phyloP scores from a whole-genome alignment of 2,329 filamentous ascomycete species.

The Claviceps sp. region DNA sequence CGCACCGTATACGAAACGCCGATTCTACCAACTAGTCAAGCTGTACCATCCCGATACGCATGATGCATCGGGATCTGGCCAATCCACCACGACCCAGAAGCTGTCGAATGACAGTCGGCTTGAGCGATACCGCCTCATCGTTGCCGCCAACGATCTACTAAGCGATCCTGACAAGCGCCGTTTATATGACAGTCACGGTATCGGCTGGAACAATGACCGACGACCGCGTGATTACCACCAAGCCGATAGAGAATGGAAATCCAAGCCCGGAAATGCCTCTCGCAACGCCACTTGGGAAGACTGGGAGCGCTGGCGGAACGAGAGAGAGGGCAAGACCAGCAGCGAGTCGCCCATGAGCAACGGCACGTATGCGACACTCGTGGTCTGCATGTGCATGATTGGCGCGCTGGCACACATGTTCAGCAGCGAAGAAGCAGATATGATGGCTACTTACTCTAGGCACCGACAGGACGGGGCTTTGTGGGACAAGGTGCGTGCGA shows the following conservation, averaged over 20 bases:
- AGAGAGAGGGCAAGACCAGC: conserved; percentile 30
- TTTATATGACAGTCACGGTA: conserved; percentile 69
- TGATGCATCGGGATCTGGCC: conserved; percentile 8
- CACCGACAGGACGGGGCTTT: conserved; percentile 53
- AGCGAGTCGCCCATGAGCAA: conserved; percentile 60
- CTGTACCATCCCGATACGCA: conserved; percentile 81
- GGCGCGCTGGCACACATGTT: conserved; percentile 61
- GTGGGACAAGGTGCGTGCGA: conserved; percentile 41
- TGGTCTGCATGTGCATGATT: conserved; percentile 55
- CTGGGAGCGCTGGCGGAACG: conserved; percentile 70
- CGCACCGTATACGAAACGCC: conserved; percentile 65
- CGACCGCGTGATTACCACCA: conserved; percentile 35
- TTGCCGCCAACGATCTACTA: conserved; percentile 78
- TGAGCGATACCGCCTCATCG: conserved; percentile 82
- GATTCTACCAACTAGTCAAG: conserved; percentile 87
- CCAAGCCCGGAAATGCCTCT: conserved; percentile 32
- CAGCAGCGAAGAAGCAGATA: conserved; percentile 36
- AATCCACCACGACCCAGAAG: not conserved
- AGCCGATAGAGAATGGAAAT: conserved; percentile 35
- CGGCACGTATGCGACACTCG: conserved; percentile 55
- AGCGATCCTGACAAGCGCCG: conserved; percentile 65
- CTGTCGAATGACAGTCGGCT: conserved; percentile 47
- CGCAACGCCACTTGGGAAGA: conserved; percentile 95
- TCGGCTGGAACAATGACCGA: conserved; percentile 58
- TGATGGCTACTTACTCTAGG: conserved; percentile 44